phyloP scores from a whole-genome alignment of 164 flowering plant genomes.

The Vitis rupestris region DNA sequence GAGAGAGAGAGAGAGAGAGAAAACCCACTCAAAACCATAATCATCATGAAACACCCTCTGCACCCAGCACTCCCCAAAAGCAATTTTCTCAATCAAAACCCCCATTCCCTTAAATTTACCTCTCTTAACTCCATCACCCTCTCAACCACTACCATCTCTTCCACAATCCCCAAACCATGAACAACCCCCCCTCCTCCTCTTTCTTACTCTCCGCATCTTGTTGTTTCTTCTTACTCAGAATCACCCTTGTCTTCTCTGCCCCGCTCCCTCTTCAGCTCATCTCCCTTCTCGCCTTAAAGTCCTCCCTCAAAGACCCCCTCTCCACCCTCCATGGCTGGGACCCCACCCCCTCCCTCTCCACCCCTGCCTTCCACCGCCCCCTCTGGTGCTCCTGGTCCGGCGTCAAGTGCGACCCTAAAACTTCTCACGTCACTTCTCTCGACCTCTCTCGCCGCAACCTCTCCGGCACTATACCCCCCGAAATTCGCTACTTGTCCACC shows the following conservation, averaged over 20 bases:
- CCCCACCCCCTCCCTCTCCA: slow-evolving; percentile 19
- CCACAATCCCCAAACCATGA: slow-evolving; percentile 39
- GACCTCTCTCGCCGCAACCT: slow-evolving; percentile 79
- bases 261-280: slow-evolving; percentile 40
- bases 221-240: slow-evolving; percentile 7
- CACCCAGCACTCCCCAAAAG: slow-evolving; percentile 73
- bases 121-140: slow-evolving; percentile 23
- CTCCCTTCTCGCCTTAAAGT: slow-evolving; percentile 69
- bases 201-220: slow-evolving; percentile 12
- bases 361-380: slow-evolving; percentile 22
- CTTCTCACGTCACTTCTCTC: slow-evolving; percentile 40
- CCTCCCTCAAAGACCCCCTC: slow-evolving; percentile 65
- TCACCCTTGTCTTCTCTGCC: slow-evolving; percentile 20
- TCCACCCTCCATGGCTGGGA: slow-evolving; percentile 64
- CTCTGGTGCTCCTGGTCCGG: slow-evolving; percentile 93
- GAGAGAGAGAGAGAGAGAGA: slow-evolving; percentile 2
- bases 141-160: slow-evolving; percentile 18
- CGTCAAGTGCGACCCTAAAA: slow-evolving; percentile 51
- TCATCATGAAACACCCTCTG: slow-evolving; percentile 70
- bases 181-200: slow-evolving; percentile 14
- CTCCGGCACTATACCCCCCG: slow-evolving; percentile 60
- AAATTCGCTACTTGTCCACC: slow-evolving; percentile 40
- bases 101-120: slow-evolving; percentile 61
- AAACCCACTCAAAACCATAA: slow-evolving; percentile 32
- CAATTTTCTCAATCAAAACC: slow-evolving; percentile 40